These are phyloP conservation scores for Fraxinus greggii DNA, from an alignment of 305 asterid species.

Conservation along the genomic window DNA sequence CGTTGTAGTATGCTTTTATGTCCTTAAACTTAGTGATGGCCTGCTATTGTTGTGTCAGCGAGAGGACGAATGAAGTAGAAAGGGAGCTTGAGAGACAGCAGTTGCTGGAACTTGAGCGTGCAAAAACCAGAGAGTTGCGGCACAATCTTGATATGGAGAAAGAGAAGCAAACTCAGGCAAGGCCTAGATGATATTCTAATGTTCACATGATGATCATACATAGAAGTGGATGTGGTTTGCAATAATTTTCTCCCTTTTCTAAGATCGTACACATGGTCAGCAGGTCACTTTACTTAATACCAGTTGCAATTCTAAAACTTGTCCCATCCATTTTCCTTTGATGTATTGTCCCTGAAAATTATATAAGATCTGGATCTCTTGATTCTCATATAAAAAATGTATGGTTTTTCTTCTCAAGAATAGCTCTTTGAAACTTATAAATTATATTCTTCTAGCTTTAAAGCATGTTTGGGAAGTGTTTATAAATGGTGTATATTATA, in stretches of 20 bases:
- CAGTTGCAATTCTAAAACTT: constrained; percentile 9
- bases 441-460: neutral
- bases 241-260: neutral
- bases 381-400: neutral
- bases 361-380: neutral
- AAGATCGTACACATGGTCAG: constrained; percentile 7
- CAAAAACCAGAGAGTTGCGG: constrained; percentile 86
- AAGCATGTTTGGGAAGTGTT: neutral
- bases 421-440: neutral
- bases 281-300: neutral
- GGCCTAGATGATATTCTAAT: constrained; percentile 29
- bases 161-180: constrained; percentile 93
- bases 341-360: neutral
- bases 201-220: constrained; percentile 12
- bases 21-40: neutral
- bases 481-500: neutral
- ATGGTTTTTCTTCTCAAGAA: neutral
- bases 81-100: constrained; percentile 89
- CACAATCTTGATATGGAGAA: constrained; percentile 94
- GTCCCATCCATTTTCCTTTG: constrained; percentile 7
- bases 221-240: neutral
- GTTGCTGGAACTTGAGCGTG: constrained; percentile 79
- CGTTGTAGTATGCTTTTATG: constrained; percentile 11
- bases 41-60: constrained; percentile 46
- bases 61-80: constrained; percentile 73